phyloP scores from a whole-genome alignment of 2,329 filamentous ascomycete genomes.

The Hymenoscyphus occultus region DNA sequence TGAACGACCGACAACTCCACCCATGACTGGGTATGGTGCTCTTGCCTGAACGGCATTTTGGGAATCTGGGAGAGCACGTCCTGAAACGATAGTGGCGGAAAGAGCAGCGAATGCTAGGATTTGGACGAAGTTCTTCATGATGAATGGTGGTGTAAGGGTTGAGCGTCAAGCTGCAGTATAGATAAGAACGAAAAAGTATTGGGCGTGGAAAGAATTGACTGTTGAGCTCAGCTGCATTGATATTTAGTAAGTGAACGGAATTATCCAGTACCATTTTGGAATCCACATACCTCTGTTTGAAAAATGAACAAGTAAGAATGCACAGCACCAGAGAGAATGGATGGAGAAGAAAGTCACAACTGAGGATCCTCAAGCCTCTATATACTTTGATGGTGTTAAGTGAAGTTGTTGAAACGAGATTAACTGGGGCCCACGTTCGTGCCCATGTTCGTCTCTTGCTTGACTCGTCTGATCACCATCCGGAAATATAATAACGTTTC shows the following conservation, averaged over 20 bases:
- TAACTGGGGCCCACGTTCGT: conserved; percentile 17
- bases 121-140: conserved; percentile 42
- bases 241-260: conserved; percentile 19
- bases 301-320: conserved; percentile 26
- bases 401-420: conserved; percentile 24
- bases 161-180: conserved; percentile 29
- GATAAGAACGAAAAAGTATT: conserved; percentile 21
- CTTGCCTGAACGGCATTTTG: conserved; percentile 23
- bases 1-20: conserved; percentile 19
- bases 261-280: background rate
- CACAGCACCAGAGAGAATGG: conserved; percentile 28
- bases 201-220: conserved; percentile 24
- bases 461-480: conserved; percentile 32
- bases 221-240: conserved; percentile 32
- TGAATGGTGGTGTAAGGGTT: conserved; percentile 27
- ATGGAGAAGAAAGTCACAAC: conserved; percentile 19
- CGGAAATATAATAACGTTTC: conserved; percentile 20
- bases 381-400: conserved; percentile 24
- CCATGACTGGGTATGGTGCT: conserved; percentile 23
- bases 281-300: conserved; percentile 28
- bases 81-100: conserved; percentile 37
- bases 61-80: conserved; percentile 28
- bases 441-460: conserved; percentile 20
- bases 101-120: conserved; percentile 40
- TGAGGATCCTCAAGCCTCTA: conserved; percentile 12